Evolutionary conservation across 768 basidiomycete genomes (phyloP).

Genomic region (Pholiota conissans): DNA sequence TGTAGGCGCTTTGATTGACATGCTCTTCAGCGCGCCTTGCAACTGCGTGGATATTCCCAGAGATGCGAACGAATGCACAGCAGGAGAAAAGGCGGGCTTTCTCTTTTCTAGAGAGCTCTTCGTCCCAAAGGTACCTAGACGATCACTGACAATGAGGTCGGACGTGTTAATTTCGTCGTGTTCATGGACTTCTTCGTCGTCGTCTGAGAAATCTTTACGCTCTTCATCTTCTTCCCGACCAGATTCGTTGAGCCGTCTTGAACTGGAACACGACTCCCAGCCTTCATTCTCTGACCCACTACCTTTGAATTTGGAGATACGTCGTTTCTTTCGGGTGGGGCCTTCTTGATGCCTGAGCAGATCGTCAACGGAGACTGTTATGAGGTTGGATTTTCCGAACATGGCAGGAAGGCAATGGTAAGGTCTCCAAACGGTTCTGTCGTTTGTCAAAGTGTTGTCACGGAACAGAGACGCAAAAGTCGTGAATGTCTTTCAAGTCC

Average conservation of each 20-base stretch:
- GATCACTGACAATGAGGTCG: conserved; percentile 13
- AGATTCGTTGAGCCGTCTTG: conserved; percentile 18
- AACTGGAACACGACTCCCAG: conserved; percentile 14
- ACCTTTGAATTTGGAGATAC: conserved; percentile 16
- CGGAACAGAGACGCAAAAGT: no score
- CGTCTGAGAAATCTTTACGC: conserved; percentile 9
- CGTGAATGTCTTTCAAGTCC: no score
- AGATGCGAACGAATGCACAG: conserved; percentile 44
- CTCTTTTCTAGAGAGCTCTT: conserved; percentile 5
- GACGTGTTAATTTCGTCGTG: neutral
- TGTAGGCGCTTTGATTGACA: conserved; percentile 87
- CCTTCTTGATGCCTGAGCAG: conserved; percentile 47
- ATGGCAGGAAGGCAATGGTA: neutral
- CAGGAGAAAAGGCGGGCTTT: neutral
- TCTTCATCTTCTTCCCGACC: conserved; percentile 11
- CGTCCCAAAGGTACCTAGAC: conserved; percentile 16
- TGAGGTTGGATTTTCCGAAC: conserved; percentile 7
- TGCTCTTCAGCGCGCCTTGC: conserved; percentile 63
- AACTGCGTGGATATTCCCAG: conserved; percentile 64
- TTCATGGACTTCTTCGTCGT: conserved; percentile 5
- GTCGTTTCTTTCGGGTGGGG: conserved; percentile 36
- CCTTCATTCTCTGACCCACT: conserved; percentile 7
- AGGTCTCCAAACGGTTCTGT: no score
- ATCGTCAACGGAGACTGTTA: conserved; percentile 39
- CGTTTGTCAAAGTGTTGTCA: no score